Percentiles rank a stretch among this genome's conserved stretches.
Conservation (phyloP, 345 rosid species). For the Linum trigynum region DNA sequence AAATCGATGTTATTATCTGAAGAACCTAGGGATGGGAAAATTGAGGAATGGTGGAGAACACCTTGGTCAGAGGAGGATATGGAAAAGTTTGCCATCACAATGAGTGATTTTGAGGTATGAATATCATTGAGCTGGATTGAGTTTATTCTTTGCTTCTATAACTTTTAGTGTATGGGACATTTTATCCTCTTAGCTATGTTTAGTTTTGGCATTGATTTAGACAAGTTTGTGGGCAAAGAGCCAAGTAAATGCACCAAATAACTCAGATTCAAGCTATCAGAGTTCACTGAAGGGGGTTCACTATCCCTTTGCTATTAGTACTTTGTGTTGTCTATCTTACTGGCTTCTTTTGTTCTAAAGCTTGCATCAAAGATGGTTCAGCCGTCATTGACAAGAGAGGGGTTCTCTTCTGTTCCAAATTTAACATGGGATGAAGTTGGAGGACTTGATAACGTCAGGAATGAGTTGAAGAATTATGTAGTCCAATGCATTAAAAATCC, state of each 20-base stretch:
- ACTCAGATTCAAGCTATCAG: not conserved
- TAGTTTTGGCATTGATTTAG: too few relatives aligned
- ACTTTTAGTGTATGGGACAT: too few relatives aligned
- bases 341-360: constrained; percentile 24
- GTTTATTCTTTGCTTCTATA: not conserved
- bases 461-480: constrained; percentile 59
- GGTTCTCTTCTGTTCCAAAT: constrained; percentile 74
- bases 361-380: constrained; percentile 66
- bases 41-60: constrained; percentile 58
- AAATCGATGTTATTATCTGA: constrained; percentile 35
- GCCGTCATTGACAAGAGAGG: constrained; percentile 78
- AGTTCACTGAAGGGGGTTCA: not conserved
- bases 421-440: constrained; percentile 95
- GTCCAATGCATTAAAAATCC: constrained; percentile 66
- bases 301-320: not conserved
- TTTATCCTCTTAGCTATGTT: too few relatives aligned
- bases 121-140: constrained; percentile 1
- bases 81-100: constrained; percentile 53
- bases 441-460: constrained; percentile 63
- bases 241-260: too few relatives aligned
- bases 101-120: constrained; percentile 80
- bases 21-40: constrained; percentile 25
- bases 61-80: constrained; percentile 79
- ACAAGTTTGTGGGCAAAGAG: too few relatives aligned
- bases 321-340: not conserved